phyloP scores from a whole-genome alignment of 176 grass and related monocot genomes.

The Miscanthus lutarioriparius region DNA sequence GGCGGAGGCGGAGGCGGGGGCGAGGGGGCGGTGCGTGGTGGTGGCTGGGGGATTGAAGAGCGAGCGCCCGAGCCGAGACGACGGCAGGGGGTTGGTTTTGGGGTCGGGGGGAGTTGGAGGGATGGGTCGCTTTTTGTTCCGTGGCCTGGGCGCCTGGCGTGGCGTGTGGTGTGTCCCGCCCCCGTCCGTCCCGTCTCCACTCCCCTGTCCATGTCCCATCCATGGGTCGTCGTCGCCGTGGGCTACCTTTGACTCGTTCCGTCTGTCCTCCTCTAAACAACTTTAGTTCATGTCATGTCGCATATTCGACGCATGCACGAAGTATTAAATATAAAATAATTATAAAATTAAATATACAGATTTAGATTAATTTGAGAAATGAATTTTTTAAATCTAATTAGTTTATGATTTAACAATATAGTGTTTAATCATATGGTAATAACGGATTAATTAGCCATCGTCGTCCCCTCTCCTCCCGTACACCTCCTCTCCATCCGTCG shows the following conservation, averaged over 20 bases:
- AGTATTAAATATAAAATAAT: too few species aligned
- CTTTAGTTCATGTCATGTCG: too few species aligned
- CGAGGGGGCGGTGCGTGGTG: background rate
- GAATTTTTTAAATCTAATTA: too few species aligned
- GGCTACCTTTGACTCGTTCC: constrained; percentile 50
- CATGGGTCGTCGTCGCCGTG: constrained; percentile 8
- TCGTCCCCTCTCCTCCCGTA: background rate
- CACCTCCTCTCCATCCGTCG: background rate
- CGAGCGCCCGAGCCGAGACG: background rate
- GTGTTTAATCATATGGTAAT: too few species aligned
- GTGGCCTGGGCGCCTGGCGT: background rate
- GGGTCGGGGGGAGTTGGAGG: background rate
- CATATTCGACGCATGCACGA: too few species aligned
- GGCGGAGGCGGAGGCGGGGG: background rate
- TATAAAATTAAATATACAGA: too few species aligned
- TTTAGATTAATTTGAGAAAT: too few species aligned
- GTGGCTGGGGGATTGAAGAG: too few species aligned
- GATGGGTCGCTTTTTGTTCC: background rate
- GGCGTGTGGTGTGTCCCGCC: background rate
- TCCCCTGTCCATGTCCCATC: background rate
- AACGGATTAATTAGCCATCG: too few species aligned
- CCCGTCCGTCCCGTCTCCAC: background rate
- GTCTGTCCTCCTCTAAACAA: background rate
- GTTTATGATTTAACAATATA: too few species aligned
- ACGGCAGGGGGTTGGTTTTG: background rate